These are phyloP conservation scores for Aspergillus ochraceus DNA, from an alignment of 2,329 filamentous ascomycete species.

Conservation along the genomic window DNA sequence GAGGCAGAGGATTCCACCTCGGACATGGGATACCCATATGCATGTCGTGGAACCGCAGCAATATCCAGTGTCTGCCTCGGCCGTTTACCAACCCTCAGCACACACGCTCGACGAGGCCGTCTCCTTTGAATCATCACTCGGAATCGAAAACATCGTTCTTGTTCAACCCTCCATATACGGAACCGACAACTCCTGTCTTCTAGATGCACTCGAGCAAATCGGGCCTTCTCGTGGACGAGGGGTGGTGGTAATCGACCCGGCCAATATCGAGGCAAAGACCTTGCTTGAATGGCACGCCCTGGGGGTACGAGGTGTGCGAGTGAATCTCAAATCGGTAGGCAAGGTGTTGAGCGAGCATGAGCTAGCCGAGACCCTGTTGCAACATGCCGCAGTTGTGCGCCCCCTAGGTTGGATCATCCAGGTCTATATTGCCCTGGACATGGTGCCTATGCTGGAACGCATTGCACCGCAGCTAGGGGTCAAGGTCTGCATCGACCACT, in stretches of 20 bases:
- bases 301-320: conserved; percentile 59
- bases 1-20: conserved; percentile 28
- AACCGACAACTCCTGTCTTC: conserved; percentile 59
- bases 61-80: conserved; percentile 51
- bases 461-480: conserved; percentile 53
- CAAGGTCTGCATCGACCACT: conserved; percentile 61
- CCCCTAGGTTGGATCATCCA: conserved; percentile 59
- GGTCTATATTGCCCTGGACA: conserved; percentile 56
- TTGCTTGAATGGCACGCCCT: conserved; percentile 56
- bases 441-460: conserved; percentile 50
- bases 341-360: conserved; percentile 41
- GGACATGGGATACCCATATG: conserved; percentile 64
- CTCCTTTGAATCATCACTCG: conserved; percentile 52
- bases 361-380: conserved; percentile 44
- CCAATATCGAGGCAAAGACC: conserved; percentile 35
- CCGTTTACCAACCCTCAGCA: conserved; percentile 53
- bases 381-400: conserved; percentile 53
- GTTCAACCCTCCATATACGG: conserved; percentile 65
- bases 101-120: conserved; percentile 55
- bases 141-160: conserved; percentile 58
- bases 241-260: conserved; percentile 58
- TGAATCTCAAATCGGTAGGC: conserved; percentile 59
- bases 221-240: conserved; percentile 54
- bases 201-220: conserved; percentile 54
- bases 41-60: conserved; percentile 58